Conservation (phyloP, 2,329 filamentous ascomycete species). For the Aureobasidium sp. region DNA sequence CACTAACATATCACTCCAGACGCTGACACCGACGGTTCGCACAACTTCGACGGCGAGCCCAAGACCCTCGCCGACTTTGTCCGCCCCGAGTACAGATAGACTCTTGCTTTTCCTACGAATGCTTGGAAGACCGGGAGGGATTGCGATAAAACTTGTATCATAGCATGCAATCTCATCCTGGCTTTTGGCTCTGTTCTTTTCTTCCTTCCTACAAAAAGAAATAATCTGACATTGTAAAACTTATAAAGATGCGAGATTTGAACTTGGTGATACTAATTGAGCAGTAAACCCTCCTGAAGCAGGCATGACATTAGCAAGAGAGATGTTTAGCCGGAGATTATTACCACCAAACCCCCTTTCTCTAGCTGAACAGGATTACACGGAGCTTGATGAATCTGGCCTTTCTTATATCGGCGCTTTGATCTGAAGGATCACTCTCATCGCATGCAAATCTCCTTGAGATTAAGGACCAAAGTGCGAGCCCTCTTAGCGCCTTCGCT, state of each 20-base stretch:
- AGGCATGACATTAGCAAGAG: no score
- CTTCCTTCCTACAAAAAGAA: neutral
- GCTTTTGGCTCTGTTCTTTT: conserved; percentile 1
- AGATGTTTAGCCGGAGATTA: no score
- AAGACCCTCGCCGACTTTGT: conserved; percentile 97
- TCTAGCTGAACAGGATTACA: no score
- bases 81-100: conserved; percentile 86
- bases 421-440: no score
- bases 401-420: no score
- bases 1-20: conserved; percentile 12
- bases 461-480: no score
- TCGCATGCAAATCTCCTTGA: no score
- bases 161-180: conserved; percentile 4
- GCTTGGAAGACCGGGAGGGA: neutral
- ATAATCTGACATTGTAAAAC: neutral
- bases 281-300: no score
- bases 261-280: no score
- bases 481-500: no score
- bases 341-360: no score
- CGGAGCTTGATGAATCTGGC: no score
- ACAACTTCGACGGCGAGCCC: conserved; percentile 61
- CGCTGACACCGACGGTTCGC: conserved; percentile 37
- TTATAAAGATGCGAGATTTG: neutral
- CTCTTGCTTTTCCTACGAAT: neutral
- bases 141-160: conserved; percentile 4